phyloP scores from a whole-genome alignment of 192 early-diverging fungal genomes.

The Spizellomyces sp. region DNA sequence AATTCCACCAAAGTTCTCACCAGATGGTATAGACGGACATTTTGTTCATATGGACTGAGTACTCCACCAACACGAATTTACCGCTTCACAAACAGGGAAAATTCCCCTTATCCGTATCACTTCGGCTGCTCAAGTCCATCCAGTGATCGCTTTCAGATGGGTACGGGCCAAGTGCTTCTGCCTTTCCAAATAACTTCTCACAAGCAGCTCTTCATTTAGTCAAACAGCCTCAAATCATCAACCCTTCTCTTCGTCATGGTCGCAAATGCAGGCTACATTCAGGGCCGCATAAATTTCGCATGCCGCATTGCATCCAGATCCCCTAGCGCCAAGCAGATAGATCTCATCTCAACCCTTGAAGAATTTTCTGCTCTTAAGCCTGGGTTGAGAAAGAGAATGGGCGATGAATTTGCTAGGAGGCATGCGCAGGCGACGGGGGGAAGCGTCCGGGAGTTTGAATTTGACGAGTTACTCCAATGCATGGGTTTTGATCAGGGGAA shows the following conservation, averaged over 20 bases:
- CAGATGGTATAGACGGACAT: not conserved
- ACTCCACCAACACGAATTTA: not conserved
- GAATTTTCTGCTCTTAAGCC: not conserved
- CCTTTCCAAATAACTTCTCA: not conserved
- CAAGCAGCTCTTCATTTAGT: not conserved
- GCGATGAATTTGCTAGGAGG: slow-evolving; percentile 13
- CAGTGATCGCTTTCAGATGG: slow-evolving; percentile 16
- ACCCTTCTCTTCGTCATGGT: slow-evolving; percentile 1
- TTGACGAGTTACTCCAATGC: not conserved
- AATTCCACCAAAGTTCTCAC: slow-evolving; percentile 10
- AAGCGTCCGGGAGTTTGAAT: not conserved
- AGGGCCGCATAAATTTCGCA: slow-evolving; percentile 3
- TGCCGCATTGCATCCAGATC: not conserved
- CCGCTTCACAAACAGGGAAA: not conserved
- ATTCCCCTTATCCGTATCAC: not conserved
- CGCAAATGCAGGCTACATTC: slow-evolving; percentile 13
- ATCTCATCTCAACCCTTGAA: slow-evolving; percentile 3
- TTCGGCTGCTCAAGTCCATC: slow-evolving; percentile 7
- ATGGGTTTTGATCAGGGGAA: slow-evolving; percentile 9
- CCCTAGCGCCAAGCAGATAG: not conserved
- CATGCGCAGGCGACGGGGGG: slow-evolving; percentile 14
- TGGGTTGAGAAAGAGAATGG: slow-evolving; percentile 4
- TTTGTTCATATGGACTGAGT: not conserved
- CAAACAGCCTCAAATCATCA: not conserved
- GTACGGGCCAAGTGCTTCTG: slow-evolving; percentile 1